phyloP scores from a whole-genome alignment of 768 basidiomycete genomes.

The Mycena floridula region DNA sequence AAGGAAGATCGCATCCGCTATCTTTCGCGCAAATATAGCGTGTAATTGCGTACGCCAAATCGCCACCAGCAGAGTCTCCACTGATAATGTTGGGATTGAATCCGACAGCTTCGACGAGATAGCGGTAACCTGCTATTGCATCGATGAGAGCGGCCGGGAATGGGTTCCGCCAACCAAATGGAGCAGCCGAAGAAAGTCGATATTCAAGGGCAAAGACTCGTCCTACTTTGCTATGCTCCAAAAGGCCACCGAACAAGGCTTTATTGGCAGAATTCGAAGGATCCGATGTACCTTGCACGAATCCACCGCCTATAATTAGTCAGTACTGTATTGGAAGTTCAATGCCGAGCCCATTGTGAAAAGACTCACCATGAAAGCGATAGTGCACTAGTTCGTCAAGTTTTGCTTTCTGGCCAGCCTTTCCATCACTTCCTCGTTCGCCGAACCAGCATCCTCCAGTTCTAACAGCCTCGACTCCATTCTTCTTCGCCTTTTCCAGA shows the following conservation, averaged over 20 bases:
- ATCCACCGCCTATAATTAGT: background rate
- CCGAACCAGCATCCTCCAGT: background rate
- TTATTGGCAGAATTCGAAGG: background rate
- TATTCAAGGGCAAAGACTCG: slow-evolving; percentile 39
- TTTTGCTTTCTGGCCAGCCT: background rate
- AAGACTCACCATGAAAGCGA: background rate
- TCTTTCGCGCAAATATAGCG: slow-evolving; percentile 27
- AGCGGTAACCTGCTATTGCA: slow-evolving; percentile 39
- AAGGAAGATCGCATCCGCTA: slow-evolving; percentile 7
- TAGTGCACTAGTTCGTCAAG: background rate
- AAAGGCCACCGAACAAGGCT: slow-evolving; percentile 12
- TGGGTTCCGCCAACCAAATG: slow-evolving; percentile 20
- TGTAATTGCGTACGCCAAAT: slow-evolving; percentile 33
- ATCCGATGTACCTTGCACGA: background rate
- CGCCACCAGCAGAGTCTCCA: slow-evolving; percentile 49
- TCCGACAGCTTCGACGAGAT: slow-evolving; percentile 31
- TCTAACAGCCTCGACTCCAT: background rate
- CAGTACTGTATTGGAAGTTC: background rate
- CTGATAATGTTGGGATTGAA: slow-evolving; percentile 35
- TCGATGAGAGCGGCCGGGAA: slow-evolving; percentile 50
- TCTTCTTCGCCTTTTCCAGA: background rate
- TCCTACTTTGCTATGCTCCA: slow-evolving; percentile 18
- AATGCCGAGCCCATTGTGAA: background rate
- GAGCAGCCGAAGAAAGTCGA: slow-evolving; percentile 26
- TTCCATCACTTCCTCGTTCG: background rate